These are phyloP conservation scores for Crithidia sp. DNA, from an alignment of 208 protist species.

Conservation along the genomic window DNA sequence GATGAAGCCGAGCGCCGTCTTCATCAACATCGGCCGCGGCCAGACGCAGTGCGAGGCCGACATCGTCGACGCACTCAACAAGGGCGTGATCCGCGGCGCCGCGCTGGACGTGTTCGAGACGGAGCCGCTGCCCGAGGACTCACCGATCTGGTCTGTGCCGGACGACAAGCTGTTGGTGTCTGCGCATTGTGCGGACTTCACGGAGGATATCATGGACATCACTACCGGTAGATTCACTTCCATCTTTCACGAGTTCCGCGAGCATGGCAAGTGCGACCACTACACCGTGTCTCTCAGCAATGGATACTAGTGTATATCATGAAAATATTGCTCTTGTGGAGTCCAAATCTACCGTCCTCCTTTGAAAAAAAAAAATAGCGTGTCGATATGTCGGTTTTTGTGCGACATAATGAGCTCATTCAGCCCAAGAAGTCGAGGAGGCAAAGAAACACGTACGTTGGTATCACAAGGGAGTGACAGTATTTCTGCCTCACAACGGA, in stretches of 20 bases:
- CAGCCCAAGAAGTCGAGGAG: no score
- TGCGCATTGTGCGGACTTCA: conserved; percentile 67
- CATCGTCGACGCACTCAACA: conserved; percentile 63
- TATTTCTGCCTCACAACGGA: no score
- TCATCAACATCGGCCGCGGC: conserved; percentile 90
- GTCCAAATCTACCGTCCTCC: no score
- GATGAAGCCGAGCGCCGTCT: conserved; percentile 83
- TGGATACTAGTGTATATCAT: conserved; percentile 28
- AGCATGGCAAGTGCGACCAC: conserved; percentile 8
- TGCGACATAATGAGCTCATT: no score
- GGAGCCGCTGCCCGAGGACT: conserved; percentile 72
- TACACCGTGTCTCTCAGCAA: conserved; percentile 42
- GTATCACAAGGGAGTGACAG: no score
- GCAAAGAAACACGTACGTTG: no score
- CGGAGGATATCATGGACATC: conserved; percentile 25
- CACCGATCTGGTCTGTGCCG: conserved; percentile 64
- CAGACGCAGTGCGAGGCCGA: conserved; percentile 69
- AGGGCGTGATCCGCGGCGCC: conserved; percentile 67
- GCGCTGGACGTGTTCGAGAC: conserved; percentile 83
- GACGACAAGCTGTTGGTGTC: conserved; percentile 77
- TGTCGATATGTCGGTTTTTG: no score
- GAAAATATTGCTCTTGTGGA: no score
- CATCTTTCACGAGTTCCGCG: conserved; percentile 20
- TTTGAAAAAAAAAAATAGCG: no score
- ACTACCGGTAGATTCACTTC: conserved; percentile 35